phyloP scores from a whole-genome alignment of 805 yeast genomes.

The Myxozyma udenii region DNA sequence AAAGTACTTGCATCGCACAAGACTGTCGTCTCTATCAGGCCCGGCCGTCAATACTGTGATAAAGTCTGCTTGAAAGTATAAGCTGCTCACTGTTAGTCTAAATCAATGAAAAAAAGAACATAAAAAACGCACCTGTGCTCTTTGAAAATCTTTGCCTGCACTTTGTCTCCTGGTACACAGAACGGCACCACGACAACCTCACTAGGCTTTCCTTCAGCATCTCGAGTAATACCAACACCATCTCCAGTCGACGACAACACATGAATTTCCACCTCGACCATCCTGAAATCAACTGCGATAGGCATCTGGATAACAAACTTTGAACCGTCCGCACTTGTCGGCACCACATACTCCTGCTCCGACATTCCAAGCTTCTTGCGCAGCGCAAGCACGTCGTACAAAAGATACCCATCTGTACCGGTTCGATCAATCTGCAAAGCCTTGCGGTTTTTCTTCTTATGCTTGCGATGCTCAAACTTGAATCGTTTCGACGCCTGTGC shows the following conservation, averaged over 20 bases:
- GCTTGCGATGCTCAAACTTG: not conserved
- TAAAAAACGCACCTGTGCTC: slow-evolving; percentile 55
- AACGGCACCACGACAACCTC: slow-evolving; percentile 82
- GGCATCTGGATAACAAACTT: slow-evolving; percentile 57
- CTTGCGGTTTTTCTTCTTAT: slow-evolving; percentile 36
- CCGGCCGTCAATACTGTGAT: slow-evolving; percentile 50
- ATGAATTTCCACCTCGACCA: slow-evolving; percentile 57
- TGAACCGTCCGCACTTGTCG: slow-evolving; percentile 55
- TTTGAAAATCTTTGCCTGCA: slow-evolving; percentile 66
- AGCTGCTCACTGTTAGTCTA: not conserved
- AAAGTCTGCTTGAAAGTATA: slow-evolving; percentile 71
- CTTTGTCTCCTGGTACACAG: slow-evolving; percentile 81
- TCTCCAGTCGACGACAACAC: slow-evolving; percentile 77
- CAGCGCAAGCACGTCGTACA: slow-evolving; percentile 65
- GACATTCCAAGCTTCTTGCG: slow-evolving; percentile 42
- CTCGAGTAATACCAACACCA: slow-evolving; percentile 68
- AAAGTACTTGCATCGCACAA: slow-evolving; percentile 76
- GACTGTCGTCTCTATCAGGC: slow-evolving; percentile 51
- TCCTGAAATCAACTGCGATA: slow-evolving; percentile 49
- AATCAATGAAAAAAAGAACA: not conserved
- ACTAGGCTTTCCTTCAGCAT: slow-evolving; percentile 48
- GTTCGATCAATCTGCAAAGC: slow-evolving; percentile 59
- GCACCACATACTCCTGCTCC: slow-evolving; percentile 42
- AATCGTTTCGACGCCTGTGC: not conserved
- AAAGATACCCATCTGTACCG: slow-evolving; percentile 75